These are phyloP conservation scores for Suillus decipiens DNA, from an alignment of 768 basidiomycete genomes.

Conservation along the genomic window DNA sequence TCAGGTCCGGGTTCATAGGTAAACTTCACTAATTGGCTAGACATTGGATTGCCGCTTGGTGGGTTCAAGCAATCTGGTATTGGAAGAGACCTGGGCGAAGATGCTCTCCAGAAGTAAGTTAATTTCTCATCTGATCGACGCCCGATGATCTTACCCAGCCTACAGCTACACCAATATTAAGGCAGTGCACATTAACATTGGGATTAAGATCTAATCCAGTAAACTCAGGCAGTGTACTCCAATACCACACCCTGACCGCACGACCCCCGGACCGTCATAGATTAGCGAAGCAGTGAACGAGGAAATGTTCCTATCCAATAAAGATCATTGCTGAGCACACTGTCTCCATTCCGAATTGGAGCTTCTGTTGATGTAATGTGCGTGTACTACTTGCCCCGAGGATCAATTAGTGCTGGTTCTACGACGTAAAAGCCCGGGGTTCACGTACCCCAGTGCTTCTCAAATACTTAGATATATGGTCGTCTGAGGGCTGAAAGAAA, in stretches of 20 bases:
- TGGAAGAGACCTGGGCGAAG: conserved; percentile 78
- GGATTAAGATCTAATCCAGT: conserved; percentile 19
- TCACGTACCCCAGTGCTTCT: conserved; percentile 1
- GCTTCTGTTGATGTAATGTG: conserved; percentile 5
- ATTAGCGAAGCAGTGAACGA: conserved; percentile 5
- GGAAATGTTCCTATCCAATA: conserved; percentile 6
- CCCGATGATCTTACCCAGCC: conserved; percentile 33
- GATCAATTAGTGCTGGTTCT: neutral
- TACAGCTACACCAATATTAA: conserved; percentile 59
- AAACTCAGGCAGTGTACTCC: conserved; percentile 3
- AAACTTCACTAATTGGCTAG: conserved; percentile 40
- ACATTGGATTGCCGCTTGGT: conserved; percentile 67
- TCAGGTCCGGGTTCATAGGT: conserved; percentile 69
- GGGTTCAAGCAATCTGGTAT: conserved; percentile 86
- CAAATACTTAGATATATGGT: neutral
- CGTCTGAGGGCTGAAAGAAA: neutral
- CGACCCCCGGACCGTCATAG: conserved; percentile 4
- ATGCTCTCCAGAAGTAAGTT: conserved; percentile 56
- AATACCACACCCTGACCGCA: conserved; percentile 5
- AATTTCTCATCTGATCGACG: conserved; percentile 41
- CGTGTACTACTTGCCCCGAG: conserved; percentile 6
- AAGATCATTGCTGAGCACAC: conserved; percentile 1
- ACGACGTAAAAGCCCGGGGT: conserved; percentile 1
- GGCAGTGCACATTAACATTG: conserved; percentile 61
- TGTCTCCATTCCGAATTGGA: conserved; percentile 4